Conservation (phyloP, 2,329 filamentous ascomycete species). For the Clarireedia hainanense region DNA sequence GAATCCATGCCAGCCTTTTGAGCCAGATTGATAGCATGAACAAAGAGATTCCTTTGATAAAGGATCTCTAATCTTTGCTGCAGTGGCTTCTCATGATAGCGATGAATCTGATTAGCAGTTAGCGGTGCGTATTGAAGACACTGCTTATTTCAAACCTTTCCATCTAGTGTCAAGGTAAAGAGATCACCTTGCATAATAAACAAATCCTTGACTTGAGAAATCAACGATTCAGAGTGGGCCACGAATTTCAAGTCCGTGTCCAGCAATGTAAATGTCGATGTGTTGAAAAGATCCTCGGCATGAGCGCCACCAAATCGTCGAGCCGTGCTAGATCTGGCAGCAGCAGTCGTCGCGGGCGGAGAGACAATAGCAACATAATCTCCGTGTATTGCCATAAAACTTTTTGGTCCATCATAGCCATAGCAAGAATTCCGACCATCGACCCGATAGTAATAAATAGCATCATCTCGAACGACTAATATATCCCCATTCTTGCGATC, state of each 20-base stretch:
- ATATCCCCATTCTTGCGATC: conserved; percentile 76
- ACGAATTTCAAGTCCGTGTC: conserved; percentile 87
- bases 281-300: conserved; percentile 74
- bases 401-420: conserved; percentile 88
- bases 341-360: conserved; percentile 49
- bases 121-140: conserved; percentile 14
- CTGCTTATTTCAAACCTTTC: conserved; percentile 56
- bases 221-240: conserved; percentile 78
- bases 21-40: conserved; percentile 84
- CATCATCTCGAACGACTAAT: conserved; percentile 88
- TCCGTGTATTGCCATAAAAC: conserved; percentile 66
- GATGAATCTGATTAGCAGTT: conserved; percentile 58
- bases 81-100: conserved; percentile 84
- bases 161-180: conserved; percentile 83
- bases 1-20: conserved; percentile 77
- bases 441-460: conserved; percentile 84
- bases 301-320: conserved; percentile 65
- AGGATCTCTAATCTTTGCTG: conserved; percentile 88
- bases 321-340: conserved; percentile 45
- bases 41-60: conserved; percentile 88
- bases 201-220: conserved; percentile 70
- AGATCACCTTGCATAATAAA: conserved; percentile 88
- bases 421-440: conserved; percentile 82
- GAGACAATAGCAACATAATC: conserved; percentile 86
- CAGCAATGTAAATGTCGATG: conserved; percentile 82